Evolutionary conservation across 169 alveolate genomes (phyloP).

Genomic region (Plasmodium blacklocki): DNA sequence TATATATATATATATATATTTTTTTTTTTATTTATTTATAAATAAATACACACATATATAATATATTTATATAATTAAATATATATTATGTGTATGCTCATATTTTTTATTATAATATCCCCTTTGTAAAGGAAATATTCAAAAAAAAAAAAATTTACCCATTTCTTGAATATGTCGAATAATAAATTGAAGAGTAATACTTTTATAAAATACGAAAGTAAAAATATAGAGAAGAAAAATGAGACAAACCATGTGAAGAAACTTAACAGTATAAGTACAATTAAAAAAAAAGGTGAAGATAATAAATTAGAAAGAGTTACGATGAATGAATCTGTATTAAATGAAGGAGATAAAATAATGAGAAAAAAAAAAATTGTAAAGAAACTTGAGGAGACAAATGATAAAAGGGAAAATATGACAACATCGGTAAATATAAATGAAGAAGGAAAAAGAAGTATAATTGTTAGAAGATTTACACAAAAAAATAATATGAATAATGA

Average conservation of each 20-base stretch:
- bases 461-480: background rate
- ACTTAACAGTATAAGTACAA: conserved; percentile 5
- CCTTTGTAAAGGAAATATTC: conserved; percentile 5
- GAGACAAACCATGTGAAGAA: conserved; percentile 14
- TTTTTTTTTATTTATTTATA: too few species aligned
- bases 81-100: too few species aligned
- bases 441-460: background rate
- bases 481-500: background rate
- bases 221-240: conserved; percentile 19
- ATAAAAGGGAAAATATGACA: background rate
- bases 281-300: conserved; percentile 32
- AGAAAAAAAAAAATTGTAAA: conserved; percentile 23
- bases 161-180: conserved; percentile 12
- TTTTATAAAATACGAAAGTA: conserved; percentile 39
- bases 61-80: too few species aligned
- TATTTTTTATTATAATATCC: background rate
- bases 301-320: conserved; percentile 12
- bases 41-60: too few species aligned
- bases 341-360: conserved; percentile 7
- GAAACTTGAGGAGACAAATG: conserved; percentile 15
- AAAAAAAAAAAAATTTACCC: too few species aligned
- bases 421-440: conserved; percentile 4
- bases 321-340: background rate
- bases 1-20: too few species aligned
- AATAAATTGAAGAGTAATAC: conserved; percentile 44